Evolutionary conservation across 129 eudicot genomes (phyloP).

Genomic region (Flaveria brownii): DNA sequence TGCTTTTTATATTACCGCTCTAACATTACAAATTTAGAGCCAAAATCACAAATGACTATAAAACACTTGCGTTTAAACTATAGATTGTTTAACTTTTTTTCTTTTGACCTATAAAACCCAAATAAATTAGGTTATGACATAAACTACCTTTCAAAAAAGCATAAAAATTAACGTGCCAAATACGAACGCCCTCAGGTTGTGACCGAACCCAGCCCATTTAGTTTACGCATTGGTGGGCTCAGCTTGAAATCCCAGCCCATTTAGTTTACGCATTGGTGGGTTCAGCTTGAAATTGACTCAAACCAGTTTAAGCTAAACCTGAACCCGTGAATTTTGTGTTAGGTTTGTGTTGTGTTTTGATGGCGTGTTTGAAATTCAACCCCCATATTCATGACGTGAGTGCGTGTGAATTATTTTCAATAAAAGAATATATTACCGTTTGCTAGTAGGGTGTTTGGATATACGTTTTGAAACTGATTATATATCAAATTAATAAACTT

Average conservation of each 20-base stretch:
- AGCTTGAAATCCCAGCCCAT: neutral
- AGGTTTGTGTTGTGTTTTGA: neutral
- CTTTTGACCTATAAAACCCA: neutral
- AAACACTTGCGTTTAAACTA: neutral
- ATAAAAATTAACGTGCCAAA: neutral
- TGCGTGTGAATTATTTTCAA: neutral
- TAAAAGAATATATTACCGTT: neutral
- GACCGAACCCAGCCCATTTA: neutral
- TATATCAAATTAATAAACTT: neutral
- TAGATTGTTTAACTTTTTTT: neutral
- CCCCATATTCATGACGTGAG: neutral
- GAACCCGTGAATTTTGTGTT: neutral
- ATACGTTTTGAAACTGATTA: neutral
- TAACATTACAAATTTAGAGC: neutral
- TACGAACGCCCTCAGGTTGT: no score
- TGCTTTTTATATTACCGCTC: neutral
- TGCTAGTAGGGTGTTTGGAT: conserved; percentile 13
- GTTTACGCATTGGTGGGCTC: neutral
- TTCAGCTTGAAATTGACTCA: neutral
- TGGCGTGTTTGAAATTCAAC: neutral
- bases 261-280: neutral
- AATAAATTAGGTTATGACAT: neutral
- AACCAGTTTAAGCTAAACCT: neutral
- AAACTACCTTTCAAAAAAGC: neutral
- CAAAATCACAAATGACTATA: neutral